Percentiles rank a stretch among this genome's conserved stretches.
Evolutionary conservation across 805 yeast species (phyloP).

Genomic region (Starmerella potacharoeniae): DNA sequence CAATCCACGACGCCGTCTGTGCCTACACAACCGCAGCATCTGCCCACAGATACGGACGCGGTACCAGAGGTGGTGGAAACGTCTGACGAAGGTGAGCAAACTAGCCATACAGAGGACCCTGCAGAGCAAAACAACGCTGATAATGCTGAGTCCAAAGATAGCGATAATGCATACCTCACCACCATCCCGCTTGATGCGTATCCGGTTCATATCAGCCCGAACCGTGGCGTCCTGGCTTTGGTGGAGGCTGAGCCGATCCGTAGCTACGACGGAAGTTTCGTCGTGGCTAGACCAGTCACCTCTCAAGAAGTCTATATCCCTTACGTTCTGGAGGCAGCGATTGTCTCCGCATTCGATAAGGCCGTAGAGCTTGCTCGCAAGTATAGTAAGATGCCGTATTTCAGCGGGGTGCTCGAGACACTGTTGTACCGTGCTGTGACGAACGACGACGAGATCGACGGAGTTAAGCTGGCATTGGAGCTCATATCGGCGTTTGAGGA

Average conservation of each 20-base stretch:
- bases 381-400: constrained; percentile 30
- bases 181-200: constrained; percentile 35
- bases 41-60: too few species aligned
- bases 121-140: too few species aligned
- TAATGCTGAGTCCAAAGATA: not conserved
- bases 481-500: constrained; percentile 30
- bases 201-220: constrained; percentile 38
- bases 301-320: constrained; percentile 29
- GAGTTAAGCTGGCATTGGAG: constrained; percentile 18
- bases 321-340: constrained; percentile 25
- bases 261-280: constrained; percentile 28
- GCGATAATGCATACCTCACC: constrained; percentile 8
- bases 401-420: constrained; percentile 34
- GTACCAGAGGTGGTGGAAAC: too few species aligned
- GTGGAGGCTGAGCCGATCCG: constrained; percentile 36
- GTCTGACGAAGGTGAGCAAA: not conserved
- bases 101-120: constrained; percentile 4
- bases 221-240: constrained; percentile 40
- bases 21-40: not conserved
- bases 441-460: constrained; percentile 5
- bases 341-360: constrained; percentile 13
- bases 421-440: constrained; percentile 28
- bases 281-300: constrained; percentile 26
- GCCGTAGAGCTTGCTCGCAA: constrained; percentile 25
- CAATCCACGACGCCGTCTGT: not conserved